A percentile compares a stretch with the other conserved stretches of the same genome.
These are phyloP conservation scores for Penicillium sp. DNA, from an alignment of 2,329 filamentous ascomycete genomes.

Conservation along the genomic window DNA sequence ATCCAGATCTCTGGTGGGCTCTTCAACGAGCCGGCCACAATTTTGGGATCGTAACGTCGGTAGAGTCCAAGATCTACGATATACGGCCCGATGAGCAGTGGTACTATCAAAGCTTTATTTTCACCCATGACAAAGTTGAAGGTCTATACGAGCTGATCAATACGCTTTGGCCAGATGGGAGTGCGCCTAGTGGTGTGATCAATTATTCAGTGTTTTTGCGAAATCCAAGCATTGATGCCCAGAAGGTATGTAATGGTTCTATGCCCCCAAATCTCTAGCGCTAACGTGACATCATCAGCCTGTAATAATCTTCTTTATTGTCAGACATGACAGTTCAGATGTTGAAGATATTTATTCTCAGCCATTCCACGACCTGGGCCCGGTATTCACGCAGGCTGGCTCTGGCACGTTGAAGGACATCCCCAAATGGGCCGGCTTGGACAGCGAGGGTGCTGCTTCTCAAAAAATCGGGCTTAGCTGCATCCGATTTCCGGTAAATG, in stretches of 20 bases:
- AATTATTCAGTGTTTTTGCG: slow-evolving; percentile 44
- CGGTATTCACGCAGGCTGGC: slow-evolving; percentile 29
- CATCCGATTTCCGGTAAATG: too few relatives aligned
- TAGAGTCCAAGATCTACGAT: slow-evolving; percentile 45
- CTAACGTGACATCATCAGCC: too few relatives aligned
- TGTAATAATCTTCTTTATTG: too few relatives aligned
- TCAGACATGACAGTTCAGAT: slow-evolving; percentile 15
- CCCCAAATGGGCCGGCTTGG: slow-evolving; percentile 42
- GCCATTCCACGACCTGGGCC: slow-evolving; percentile 43
- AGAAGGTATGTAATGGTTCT: too few relatives aligned
- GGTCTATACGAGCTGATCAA: slow-evolving; percentile 47
- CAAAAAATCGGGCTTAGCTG: too few relatives aligned
- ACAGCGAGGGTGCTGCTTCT: slow-evolving; percentile 34
- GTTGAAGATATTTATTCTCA: slow-evolving; percentile 41
- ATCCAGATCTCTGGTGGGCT: slow-evolving; percentile 46
- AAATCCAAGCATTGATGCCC: too few relatives aligned
- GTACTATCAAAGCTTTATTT: slow-evolving; percentile 43
- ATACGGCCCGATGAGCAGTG: slow-evolving; percentile 30
- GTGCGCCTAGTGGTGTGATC: slow-evolving; percentile 43
- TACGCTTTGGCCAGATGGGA: slow-evolving; percentile 41
- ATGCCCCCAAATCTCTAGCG: too few relatives aligned
- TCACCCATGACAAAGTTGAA: slow-evolving; percentile 49
- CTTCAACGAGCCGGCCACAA: slow-evolving; percentile 40
- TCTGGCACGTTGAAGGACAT: slow-evolving; percentile 47
- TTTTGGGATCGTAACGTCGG: slow-evolving; percentile 40